Percentiles rank a stretch among this genome's conserved stretches.
phyloP scores from a whole-genome alignment of 345 rosid genomes.

The Aegle marmelos region DNA sequence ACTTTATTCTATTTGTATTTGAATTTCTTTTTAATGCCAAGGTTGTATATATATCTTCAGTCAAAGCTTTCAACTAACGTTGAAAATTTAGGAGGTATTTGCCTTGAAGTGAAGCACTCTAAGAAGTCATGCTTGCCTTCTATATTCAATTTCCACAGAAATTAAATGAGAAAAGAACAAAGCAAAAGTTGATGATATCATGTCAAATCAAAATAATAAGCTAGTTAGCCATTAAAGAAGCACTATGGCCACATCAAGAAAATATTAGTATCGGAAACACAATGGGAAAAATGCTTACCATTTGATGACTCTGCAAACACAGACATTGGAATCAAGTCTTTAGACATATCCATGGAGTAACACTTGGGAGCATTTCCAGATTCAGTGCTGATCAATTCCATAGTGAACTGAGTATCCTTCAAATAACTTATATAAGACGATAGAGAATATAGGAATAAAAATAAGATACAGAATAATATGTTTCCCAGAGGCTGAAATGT shows the following conservation, averaged over 20 bases:
- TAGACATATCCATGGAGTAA: conserved; percentile 75
- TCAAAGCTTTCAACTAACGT: not conserved
- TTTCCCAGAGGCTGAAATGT: not conserved
- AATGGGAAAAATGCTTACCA: conserved; percentile 37
- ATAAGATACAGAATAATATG: not conserved
- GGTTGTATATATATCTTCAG: not conserved
- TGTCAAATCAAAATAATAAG: not conserved
- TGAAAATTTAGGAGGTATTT: not conserved
- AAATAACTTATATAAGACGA: not conserved
- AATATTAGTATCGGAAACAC: not conserved
- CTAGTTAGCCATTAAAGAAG: not conserved
- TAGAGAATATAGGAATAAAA: not conserved
- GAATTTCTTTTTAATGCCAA: not conserved
- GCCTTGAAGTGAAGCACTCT: not conserved
- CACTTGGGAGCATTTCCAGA: conserved; percentile 59
- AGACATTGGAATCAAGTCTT: conserved; percentile 66
- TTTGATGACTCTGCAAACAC: conserved; percentile 61
- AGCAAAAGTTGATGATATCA: not conserved
- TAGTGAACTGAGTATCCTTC: conserved; percentile 47
- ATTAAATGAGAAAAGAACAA: not conserved
- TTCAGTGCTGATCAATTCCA: conserved; percentile 69
- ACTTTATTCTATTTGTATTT: not conserved
- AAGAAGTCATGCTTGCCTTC: not conserved
- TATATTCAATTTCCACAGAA: not conserved
- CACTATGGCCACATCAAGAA: not conserved